A percentile compares a stretch with the other conserved stretches of the same genome.
Conservation (phyloP, 768 basidiomycete species). For the Leucosporidium scottii region DNA sequence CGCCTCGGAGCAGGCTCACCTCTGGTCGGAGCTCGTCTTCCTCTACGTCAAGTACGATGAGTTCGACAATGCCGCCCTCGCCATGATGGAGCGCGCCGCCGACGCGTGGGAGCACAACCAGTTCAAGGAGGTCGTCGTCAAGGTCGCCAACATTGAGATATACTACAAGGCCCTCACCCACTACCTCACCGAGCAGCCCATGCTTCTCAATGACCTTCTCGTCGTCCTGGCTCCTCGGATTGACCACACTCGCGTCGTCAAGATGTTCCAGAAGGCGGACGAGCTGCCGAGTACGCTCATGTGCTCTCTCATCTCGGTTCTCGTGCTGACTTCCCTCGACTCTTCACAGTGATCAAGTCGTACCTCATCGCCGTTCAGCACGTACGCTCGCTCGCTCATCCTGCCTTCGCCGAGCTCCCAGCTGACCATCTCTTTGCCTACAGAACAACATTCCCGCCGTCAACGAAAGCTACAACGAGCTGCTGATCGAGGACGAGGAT, state of each 20-base stretch:
- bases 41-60: constrained; percentile 98
- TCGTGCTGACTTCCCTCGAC: constrained; percentile 38
- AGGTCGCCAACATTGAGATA: constrained; percentile 95
- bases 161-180: constrained; percentile 94
- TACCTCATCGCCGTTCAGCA: constrained; percentile 97
- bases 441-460: constrained; percentile 93
- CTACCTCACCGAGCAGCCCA: constrained; percentile 90
- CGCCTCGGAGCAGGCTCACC: constrained; percentile 88
- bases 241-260: constrained; percentile 90
- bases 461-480: constrained; percentile 94
- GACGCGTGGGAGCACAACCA: constrained; percentile 99
- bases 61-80: constrained; percentile 94
- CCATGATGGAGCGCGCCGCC: constrained; percentile 97
- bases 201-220: constrained; percentile 83
- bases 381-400: constrained; percentile 49
- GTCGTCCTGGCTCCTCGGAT: constrained; percentile 87
- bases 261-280: constrained; percentile 84
- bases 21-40: constrained; percentile 98
- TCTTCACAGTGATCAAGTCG: constrained; percentile 64
- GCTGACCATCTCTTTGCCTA: not conserved
- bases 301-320: too few relatives aligned
- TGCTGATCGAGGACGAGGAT: constrained; percentile 99
- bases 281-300: constrained; percentile 55
- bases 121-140: constrained; percentile 96
- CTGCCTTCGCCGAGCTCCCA: not conserved